Evolutionary conservation across 1,284 basidiomycete species (phyloP).

Genomic region (Ceratobasidium sp.): DNA sequence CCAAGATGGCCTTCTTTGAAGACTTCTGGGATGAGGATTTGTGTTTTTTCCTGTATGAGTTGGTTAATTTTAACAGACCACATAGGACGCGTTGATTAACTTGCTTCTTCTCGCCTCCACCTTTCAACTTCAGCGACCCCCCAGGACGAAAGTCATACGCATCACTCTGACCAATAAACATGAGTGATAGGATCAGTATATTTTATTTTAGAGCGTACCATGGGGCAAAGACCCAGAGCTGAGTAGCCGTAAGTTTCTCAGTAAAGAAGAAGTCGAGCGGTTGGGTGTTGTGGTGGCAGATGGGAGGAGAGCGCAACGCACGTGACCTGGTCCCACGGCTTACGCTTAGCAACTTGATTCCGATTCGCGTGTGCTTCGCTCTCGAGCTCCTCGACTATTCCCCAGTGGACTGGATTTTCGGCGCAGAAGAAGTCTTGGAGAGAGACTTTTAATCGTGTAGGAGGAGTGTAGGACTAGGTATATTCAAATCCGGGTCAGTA

Average conservation of each 20-base stretch:
- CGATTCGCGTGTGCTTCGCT: neutral
- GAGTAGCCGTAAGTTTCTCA: neutral
- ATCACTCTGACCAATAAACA: conserved; percentile 12
- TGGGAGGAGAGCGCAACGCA: neutral
- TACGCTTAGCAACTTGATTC: conserved; percentile 14
- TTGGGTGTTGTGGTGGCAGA: conserved; percentile 12
- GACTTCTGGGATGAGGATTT: conserved; percentile 62
- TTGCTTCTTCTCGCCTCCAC: conserved; percentile 83
- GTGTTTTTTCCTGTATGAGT: conserved; percentile 73
- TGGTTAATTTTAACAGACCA: conserved; percentile 19
- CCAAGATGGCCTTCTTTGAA: conserved; percentile 55
- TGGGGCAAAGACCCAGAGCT: conserved; percentile 2
- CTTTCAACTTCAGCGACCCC: conserved; percentile 91
- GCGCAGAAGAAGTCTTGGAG: neutral
- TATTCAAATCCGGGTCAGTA: no score
- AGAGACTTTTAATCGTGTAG: neutral
- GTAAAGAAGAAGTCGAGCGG: neutral
- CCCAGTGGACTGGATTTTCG: conserved; percentile 9
- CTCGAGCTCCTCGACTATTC: neutral
- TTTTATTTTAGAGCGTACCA: neutral
- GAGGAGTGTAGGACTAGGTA: no score
- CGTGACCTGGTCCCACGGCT: conserved; percentile 2
- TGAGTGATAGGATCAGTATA: neutral
- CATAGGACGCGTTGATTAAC: conserved; percentile 52
- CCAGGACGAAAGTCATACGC: conserved; percentile 89